A percentile compares a stretch with the other conserved stretches of the same genome.
These are phyloP conservation scores for Filobasidium wieringae DNA, from an alignment of 768 basidiomycete species.

Conservation along the genomic window DNA sequence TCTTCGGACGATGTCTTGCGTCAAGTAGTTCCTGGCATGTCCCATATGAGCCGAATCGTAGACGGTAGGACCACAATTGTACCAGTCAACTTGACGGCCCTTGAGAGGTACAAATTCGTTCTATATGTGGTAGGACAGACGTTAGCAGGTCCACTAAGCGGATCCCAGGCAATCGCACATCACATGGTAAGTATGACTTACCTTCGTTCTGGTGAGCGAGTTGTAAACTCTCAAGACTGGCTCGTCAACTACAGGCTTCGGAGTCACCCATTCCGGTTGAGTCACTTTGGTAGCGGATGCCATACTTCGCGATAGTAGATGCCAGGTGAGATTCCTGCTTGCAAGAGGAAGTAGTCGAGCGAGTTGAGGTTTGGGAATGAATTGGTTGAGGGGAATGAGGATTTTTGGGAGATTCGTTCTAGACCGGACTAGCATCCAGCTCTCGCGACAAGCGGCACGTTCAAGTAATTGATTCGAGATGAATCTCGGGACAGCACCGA, in stretches of 20 bases:
- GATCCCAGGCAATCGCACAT: not conserved
- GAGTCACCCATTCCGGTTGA: constrained; percentile 47
- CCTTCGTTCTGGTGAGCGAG: constrained; percentile 83
- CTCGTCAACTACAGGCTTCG: constrained; percentile 46
- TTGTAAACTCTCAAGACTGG: constrained; percentile 65
- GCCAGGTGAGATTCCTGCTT: too few species aligned
- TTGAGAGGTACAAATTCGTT: constrained; percentile 57
- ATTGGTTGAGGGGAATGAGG: too few species aligned
- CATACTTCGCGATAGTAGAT: too few species aligned
- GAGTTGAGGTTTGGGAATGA: not conserved
- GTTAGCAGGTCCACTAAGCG: not conserved
- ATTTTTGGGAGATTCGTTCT: too few species aligned
- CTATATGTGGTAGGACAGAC: constrained; percentile 39
- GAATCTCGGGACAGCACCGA: too few species aligned
- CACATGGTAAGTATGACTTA: constrained; percentile 33
- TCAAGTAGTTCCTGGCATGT: constrained; percentile 95
- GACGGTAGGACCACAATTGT: constrained; percentile 97
- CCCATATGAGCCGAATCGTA: constrained; percentile 99
- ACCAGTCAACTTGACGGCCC: constrained; percentile 55
- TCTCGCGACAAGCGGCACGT: too few species aligned
- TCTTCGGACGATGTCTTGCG: constrained; percentile 78
- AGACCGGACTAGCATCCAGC: too few species aligned
- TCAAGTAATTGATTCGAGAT: too few species aligned
- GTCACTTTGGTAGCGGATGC: constrained; percentile 3
- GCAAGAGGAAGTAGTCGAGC: not conserved